Evolutionary conservation across 306 rosid species (phyloP).

Genomic region (Cucumis cinereus): DNA sequence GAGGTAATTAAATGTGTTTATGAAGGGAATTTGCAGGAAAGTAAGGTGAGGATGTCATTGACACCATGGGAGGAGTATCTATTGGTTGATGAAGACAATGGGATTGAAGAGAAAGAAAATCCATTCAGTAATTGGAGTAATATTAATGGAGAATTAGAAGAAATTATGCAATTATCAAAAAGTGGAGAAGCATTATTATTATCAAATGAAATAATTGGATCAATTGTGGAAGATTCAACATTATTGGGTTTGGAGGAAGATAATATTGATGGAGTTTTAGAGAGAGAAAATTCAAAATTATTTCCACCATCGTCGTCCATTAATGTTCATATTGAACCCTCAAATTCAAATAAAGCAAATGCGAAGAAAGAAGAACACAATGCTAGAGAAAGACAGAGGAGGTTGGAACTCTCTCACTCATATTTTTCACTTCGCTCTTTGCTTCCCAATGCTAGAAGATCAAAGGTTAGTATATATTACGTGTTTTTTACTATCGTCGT

Average conservation of each 20-base stretch:
- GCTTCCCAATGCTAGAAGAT: constrained; percentile 11
- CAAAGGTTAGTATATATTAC: neutral
- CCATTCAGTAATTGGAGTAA: neutral
- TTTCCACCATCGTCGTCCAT: neutral
- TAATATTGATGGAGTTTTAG: neutral
- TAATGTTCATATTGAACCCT: neutral
- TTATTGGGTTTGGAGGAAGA: neutral
- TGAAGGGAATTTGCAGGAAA: neutral
- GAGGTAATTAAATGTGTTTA: neutral
- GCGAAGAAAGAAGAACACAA: constrained; percentile 7
- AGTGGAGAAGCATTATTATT: neutral
- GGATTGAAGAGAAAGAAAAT: neutral
- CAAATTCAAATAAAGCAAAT: neutral
- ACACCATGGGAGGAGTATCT: neutral
- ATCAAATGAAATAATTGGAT: neutral
- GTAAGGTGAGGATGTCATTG: neutral
- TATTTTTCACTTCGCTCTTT: constrained; percentile 2
- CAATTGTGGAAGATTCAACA: neutral
- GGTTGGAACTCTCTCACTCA: neutral
- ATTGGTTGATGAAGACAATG: neutral
- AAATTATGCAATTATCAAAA: neutral
- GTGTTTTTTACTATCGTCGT: too few relatives aligned
- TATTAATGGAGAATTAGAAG: neutral
- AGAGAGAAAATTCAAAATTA: neutral
- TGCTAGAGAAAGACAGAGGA: constrained; percentile 10